Evolutionary conservation across 441 rosid genomes (phyloP), one percentile per base, ranked within the genome.

Genomic region (Populus hybrid): DNA sequence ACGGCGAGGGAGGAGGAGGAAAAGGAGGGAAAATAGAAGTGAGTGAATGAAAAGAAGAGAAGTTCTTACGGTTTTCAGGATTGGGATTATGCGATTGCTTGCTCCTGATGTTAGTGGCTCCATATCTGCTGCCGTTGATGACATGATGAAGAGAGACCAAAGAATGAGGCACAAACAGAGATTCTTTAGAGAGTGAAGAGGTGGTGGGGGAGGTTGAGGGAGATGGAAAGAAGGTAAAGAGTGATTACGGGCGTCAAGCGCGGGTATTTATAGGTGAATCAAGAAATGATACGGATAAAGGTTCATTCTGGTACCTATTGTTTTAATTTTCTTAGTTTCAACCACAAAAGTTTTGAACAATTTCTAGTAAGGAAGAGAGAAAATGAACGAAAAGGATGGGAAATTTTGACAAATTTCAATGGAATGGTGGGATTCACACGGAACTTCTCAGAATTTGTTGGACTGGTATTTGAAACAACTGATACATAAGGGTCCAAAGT

Each of bases 101-200:
- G 99, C 99, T 12, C 99, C 98, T 18, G 99, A 95, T 18, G 97
- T 95, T 67, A 91, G 85, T 70, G 83, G 98, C 70, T 95, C 98
- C 89, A 92, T 86, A 83, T 89, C 98, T 79, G 85, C 98, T 79
- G 85, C 83, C 78, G 85, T 78, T 70, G 91, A 84, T 73, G 91
- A 82, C 85, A 82, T 73, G 85, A 76, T 86, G 80, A 74, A 81
- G 77, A 81, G 23, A 76, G 79, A 1, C 26, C 23, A n/a, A 12
- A 42, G 12, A 20, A n/a, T 71, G 4, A 50, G 8, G 42, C 3
- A 18, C 5, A n/a, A 40, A 30, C 16, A 72, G 63, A 71, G 57
- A 30, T 0, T 2, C 32, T 30, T 6, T 6, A n/a, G 8, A 2
- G 66, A 34, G 42, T 14, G 10, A 8, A 4, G 5, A 1, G 12